A percentile compares a stretch with the other conserved stretches of the same genome.
Evolutionary conservation across 1,284 basidiomycete genomes (phyloP).

Genomic region (Pseudozyma pruni): DNA sequence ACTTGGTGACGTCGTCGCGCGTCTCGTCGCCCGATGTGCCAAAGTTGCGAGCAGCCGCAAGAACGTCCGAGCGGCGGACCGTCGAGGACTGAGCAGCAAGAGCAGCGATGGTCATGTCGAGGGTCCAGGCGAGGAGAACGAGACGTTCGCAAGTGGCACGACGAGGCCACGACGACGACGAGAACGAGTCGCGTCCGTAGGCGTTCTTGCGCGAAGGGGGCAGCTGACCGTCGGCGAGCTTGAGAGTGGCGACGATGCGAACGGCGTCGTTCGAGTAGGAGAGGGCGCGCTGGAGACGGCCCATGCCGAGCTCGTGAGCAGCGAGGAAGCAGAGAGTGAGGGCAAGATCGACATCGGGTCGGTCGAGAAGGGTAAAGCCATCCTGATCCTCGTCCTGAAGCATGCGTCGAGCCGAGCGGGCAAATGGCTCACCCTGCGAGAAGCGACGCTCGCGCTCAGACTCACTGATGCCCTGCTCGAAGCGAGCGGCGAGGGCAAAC

Average conservation of each 20-base stretch:
- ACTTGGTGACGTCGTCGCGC: conserved; percentile 63
- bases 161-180: conserved; percentile 32
- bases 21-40: conserved; percentile 39
- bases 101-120: conserved; percentile 45
- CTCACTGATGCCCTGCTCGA: conserved; percentile 59
- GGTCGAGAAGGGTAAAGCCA: conserved; percentile 49
- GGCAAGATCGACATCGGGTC: conserved; percentile 67
- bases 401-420: conserved; percentile 49
- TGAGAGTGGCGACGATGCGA: conserved; percentile 34
- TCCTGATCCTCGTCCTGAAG: conserved; percentile 52
- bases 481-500: conserved; percentile 69
- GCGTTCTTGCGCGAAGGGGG: conserved; percentile 27
- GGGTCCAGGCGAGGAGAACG: conserved; percentile 41
- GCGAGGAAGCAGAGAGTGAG: conserved; percentile 68
- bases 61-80: conserved; percentile 33
- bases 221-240: conserved; percentile 36
- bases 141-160: conserved; percentile 47
- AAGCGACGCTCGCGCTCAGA: conserved; percentile 38
- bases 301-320: conserved; percentile 68
- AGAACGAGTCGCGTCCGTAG: conserved; percentile 35
- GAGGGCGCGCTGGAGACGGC: conserved; percentile 66
- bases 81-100: conserved; percentile 35
- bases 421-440: conserved; percentile 46
- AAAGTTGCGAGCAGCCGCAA: conserved; percentile 58
- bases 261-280: conserved; percentile 66